Evolutionary conservation across 306 rosid species (phyloP).

Genomic region (Canavalia ensiformis): DNA sequence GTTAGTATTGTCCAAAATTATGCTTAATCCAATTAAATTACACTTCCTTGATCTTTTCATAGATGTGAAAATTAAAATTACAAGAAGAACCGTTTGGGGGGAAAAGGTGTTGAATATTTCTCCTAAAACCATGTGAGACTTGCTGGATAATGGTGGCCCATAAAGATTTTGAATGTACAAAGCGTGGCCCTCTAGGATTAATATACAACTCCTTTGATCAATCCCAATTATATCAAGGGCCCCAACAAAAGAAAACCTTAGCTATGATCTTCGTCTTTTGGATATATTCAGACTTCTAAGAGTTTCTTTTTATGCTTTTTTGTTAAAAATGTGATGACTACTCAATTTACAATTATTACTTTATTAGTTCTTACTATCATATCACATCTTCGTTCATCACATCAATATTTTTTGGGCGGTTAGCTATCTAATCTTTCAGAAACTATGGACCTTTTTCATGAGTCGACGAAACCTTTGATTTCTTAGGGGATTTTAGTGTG

Average conservation of each 20-base stretch:
- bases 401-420: slow-evolving; percentile 30
- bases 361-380: slow-evolving; percentile 4
- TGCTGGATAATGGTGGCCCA: slow-evolving; percentile 39
- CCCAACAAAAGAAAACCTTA: slow-evolving; percentile 29
- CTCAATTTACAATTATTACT: slow-evolving; percentile 13
- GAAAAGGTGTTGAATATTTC: background rate
- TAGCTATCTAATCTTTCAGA: background rate
- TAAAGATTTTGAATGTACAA: background rate
- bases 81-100: background rate
- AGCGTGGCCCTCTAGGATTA: slow-evolving; percentile 22
- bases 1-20: background rate
- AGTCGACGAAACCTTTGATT: background rate
- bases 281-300: background rate
- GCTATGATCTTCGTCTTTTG: background rate
- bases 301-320: background rate
- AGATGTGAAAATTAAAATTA: background rate
- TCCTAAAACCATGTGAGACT: background rate
- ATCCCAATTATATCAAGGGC: slow-evolving; percentile 25
- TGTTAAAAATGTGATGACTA: background rate
- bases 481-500: too few relatives aligned
- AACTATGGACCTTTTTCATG: background rate
- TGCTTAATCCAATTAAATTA: background rate
- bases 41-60: background rate
- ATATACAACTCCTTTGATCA: slow-evolving; percentile 24
- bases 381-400: slow-evolving; percentile 11